Conservation (phyloP, 1,284 basidiomycete genomes). For the Mrakiaceae sp. region DNA sequence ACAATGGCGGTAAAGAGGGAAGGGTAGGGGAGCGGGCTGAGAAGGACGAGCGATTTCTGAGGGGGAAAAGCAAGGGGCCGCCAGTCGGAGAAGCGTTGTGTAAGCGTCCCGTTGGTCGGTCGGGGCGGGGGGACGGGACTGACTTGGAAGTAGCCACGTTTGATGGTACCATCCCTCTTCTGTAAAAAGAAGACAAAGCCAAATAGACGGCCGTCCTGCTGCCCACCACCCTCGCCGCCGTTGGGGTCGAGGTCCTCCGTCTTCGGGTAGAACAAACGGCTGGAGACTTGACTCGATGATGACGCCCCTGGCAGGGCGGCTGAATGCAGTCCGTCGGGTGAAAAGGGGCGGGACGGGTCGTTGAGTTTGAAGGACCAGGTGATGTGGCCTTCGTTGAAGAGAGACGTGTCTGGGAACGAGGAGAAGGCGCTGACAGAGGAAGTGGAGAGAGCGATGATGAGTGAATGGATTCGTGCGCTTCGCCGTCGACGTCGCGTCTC, state of each 20-base stretch:
- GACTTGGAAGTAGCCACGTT: constrained; percentile 79
- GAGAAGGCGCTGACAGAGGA: constrained; percentile 63
- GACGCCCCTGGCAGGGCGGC: background rate
- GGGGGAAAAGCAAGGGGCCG: background rate
- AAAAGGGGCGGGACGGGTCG: constrained; percentile 14
- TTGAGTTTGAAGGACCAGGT: constrained; percentile 34
- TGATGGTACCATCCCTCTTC: constrained; percentile 52
- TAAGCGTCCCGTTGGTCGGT: too few relatives aligned
- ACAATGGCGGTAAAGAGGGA: constrained; percentile 64
- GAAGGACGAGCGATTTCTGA: constrained; percentile 72
- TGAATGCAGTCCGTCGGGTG: constrained; percentile 18
- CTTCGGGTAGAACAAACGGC: constrained; percentile 18
- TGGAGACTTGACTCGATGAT: background rate
- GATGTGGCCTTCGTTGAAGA: constrained; percentile 48
- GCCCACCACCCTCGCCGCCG: constrained; percentile 44
- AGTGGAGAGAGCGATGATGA: background rate
- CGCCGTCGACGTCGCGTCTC: background rate
- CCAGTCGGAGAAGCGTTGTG: background rate
- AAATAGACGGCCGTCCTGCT: constrained; percentile 40
- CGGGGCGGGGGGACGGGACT: constrained; percentile 18
- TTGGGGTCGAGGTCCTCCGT: constrained; percentile 31
- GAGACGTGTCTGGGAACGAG: constrained; percentile 79
- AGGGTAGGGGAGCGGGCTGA: constrained; percentile 74
- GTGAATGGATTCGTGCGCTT: background rate
- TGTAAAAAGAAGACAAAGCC: constrained; percentile 76